Conservation (phyloP, 139 green algal genomes). For the Chlamydomonas urium region DNA sequence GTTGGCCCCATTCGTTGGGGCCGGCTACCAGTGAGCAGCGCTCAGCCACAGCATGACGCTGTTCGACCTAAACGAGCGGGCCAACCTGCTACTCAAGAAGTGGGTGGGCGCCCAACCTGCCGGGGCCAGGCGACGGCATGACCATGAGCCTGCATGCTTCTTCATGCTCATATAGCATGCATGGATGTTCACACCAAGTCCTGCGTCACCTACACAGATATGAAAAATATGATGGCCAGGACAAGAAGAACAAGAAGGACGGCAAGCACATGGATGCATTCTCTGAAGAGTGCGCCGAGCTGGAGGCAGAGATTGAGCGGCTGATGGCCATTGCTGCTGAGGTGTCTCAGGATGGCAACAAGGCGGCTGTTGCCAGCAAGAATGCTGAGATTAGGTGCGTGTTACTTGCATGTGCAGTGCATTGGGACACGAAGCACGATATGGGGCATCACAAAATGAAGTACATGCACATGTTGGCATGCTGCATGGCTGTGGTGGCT, state of each 20-base stretch:
- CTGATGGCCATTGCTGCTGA: constrained; percentile 65
- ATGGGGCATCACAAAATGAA: too few species aligned
- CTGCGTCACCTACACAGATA: constrained; percentile 47
- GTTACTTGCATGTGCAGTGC: background rate
- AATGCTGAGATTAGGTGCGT: constrained; percentile 74
- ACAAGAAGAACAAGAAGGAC: constrained; percentile 29
- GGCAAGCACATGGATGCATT: constrained; percentile 61
- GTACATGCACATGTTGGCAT: too few species aligned
- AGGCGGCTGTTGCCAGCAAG: constrained; percentile 61
- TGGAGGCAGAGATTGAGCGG: constrained; percentile 59
- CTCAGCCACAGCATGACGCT: constrained; percentile 29
- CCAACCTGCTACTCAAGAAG: constrained; percentile 46
- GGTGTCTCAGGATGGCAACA: constrained; percentile 65
- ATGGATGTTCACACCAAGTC: background rate
- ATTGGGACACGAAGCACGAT: background rate
- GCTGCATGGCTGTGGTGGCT: background rate
- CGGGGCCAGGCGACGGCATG: background rate
- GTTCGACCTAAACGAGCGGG: constrained; percentile 39
- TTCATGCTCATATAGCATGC: background rate
- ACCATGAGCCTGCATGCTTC: background rate
- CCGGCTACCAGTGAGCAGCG: background rate
- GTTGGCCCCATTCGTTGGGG: too few species aligned
- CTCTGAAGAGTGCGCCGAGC: constrained; percentile 52
- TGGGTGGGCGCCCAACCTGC: constrained; percentile 6
- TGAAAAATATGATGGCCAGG: constrained; percentile 61